Conservation (phyloP, 148 eudicot species). For the Fagopyrum esculentum region DNA sequence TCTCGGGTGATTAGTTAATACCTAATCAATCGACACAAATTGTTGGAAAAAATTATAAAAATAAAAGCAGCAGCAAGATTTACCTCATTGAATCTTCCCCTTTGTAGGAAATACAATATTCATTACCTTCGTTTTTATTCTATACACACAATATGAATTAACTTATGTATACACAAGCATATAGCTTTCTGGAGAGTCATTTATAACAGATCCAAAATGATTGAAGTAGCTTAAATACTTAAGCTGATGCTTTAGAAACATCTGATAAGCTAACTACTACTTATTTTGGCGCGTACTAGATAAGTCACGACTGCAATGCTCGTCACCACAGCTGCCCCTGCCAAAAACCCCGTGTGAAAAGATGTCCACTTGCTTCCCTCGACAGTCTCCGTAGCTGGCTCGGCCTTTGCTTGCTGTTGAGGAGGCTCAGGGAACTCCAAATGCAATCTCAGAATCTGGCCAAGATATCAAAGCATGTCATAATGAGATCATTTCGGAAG, state of each 20-base stretch:
- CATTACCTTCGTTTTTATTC: not conserved
- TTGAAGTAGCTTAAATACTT: not conserved
- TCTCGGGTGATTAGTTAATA: no score
- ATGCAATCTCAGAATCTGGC: slow-evolving; percentile 74
- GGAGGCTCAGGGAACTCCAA: slow-evolving; percentile 51
- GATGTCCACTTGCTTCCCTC: slow-evolving; percentile 33
- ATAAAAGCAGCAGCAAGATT: no score
- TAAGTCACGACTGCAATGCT: slow-evolving; percentile 55
- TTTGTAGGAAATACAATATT: slow-evolving; percentile 1
- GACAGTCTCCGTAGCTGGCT: slow-evolving; percentile 17
- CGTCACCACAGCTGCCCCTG: slow-evolving; percentile 56
- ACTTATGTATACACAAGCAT: slow-evolving; percentile 6
- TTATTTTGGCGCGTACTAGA: slow-evolving; percentile 38
- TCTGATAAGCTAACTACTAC: not conserved
- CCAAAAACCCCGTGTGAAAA: slow-evolving; percentile 47
- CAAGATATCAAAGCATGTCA: not conserved
- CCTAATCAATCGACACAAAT: no score
- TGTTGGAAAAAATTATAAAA: no score
- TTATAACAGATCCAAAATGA: not conserved
- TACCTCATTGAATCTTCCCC: not conserved
- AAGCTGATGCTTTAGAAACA: not conserved
- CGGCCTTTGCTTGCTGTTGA: slow-evolving; percentile 16
- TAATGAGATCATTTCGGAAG: not conserved
- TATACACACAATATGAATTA: not conserved
- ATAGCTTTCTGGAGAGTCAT: not conserved